These are phyloP conservation scores for Chloropicon primus DNA, from an alignment of 139 green algal species.

Conservation along the genomic window DNA sequence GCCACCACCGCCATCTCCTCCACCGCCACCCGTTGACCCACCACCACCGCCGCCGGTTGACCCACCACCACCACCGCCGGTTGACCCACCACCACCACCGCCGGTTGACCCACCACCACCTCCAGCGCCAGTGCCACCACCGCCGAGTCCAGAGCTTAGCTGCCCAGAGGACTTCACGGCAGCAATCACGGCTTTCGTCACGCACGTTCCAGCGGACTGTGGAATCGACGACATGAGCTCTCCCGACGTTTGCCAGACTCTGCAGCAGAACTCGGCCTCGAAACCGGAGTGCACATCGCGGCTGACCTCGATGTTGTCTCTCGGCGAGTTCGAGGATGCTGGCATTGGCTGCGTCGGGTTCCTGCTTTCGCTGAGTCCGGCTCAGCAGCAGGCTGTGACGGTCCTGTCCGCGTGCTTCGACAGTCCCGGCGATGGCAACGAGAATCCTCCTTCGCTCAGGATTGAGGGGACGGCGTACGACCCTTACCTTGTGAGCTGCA, in stretches of 20 bases:
- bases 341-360: no score
- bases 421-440: neutral
- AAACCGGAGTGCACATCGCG: no score
- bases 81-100: neutral
- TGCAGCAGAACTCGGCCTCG: no score
- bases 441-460: neutral
- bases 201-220: no score
- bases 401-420: neutral
- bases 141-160: neutral
- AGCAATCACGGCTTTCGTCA: neutral
- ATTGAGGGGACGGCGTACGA: neutral
- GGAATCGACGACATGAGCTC: no score
- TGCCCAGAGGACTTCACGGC: neutral
- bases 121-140: neutral
- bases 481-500: neutral
- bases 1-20: neutral
- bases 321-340: no score
- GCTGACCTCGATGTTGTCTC: no score
- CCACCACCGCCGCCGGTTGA: neutral
- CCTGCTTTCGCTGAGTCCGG: no score
- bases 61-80: neutral
- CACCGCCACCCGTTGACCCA: neutral
- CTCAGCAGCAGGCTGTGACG: neutral
- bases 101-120: neutral
- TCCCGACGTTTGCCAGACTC: no score